Evolutionary conservation across 2,329 filamentous ascomycete genomes (phyloP), one percentile per base, ranked within the genome.

Genomic region (Cercospora beticola): DNA sequence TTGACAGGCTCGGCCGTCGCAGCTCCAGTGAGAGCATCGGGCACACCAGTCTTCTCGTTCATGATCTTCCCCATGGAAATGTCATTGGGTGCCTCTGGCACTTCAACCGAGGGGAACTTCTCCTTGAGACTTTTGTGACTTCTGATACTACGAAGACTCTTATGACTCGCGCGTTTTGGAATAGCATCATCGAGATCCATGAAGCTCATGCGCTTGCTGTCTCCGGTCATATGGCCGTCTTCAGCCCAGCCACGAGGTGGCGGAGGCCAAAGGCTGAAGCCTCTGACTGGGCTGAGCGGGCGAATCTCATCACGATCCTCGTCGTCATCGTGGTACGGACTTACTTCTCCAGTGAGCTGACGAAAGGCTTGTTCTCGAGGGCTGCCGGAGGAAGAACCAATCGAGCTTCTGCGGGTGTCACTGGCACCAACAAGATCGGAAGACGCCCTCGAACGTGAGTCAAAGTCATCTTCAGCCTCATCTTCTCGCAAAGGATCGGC

Each of bases 21-120:
- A 12, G 52, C 71, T 43, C 66, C 71, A 16, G 65, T 67, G 63
- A 73, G 58, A 3, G 64, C 72, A 66, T 73, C 72, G 4, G 72
- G 72, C 5, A 73, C 62, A 52, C 64, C 66, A 7, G 68, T 57
- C 43, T 68, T 69, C 31, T 73, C 65, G 14, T 66, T 52, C 64
- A 69, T 64, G 16, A 56, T 64, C 6, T 62, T 62, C 2, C 57
- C 62, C 23, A 69, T 63, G 4, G 69, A 71, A n/a, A 70, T 59
- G 30, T 73, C 71, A 14, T 71, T 68, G 14, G 71, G 71, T 2
- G 68, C 66, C 30, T 68, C 56, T 23, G 69, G 66, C 26, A 70
- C 68, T 33, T 69, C 65, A 16, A 68, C 23, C 3, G 28, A 33
- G 14, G 54, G 23, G 10, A 68, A 59, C 36, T 65, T 68, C 23